Evolutionary conservation across 1,284 basidiomycete genomes (phyloP).

Genomic region (Cryptococcus sp.): DNA sequence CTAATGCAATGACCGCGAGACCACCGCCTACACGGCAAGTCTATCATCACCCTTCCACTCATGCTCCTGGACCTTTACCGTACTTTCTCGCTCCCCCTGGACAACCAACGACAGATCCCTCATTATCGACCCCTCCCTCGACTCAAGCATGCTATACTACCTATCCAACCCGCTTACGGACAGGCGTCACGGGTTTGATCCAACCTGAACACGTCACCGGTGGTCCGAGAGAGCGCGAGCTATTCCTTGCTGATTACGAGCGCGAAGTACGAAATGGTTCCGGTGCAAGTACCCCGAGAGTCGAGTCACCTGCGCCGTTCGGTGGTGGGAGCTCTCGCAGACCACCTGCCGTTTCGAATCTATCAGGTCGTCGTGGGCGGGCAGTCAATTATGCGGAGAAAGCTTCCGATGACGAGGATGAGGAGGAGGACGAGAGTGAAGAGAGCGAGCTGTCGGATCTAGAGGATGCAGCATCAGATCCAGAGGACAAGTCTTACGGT

Average conservation of each 20-base stretch:
- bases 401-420: slow-evolving; percentile 75
- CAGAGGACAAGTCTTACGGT: slow-evolving; percentile 40
- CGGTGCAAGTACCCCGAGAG: slow-evolving; percentile 38
- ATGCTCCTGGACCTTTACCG: slow-evolving; percentile 40
- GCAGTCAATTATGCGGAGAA: slow-evolving; percentile 86
- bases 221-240: slow-evolving; percentile 53
- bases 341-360: slow-evolving; percentile 33
- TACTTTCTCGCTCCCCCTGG: slow-evolving; percentile 48
- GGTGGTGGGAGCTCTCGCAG: slow-evolving; percentile 42
- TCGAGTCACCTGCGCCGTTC: slow-evolving; percentile 36
- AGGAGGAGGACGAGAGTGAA: slow-evolving; percentile 58
- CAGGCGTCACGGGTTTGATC: slow-evolving; percentile 83
- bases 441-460: slow-evolving; percentile 71
- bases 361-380: slow-evolving; percentile 57
- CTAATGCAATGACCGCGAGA: neutral
- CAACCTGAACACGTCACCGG: slow-evolving; percentile 69
- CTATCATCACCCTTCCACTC: slow-evolving; percentile 24
- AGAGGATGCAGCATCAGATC: slow-evolving; percentile 46
- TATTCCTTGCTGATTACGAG: slow-evolving; percentile 44
- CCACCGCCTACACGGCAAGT: slow-evolving; percentile 12
- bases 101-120: slow-evolving; percentile 39
- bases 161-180: slow-evolving; percentile 88
- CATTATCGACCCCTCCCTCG: slow-evolving; percentile 31
- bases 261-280: slow-evolving; percentile 28
- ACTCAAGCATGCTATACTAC: slow-evolving; percentile 76